Evolutionary conservation across 2,329 filamentous ascomycete genomes (phyloP).

Genomic region (Xylaria sp.): DNA sequence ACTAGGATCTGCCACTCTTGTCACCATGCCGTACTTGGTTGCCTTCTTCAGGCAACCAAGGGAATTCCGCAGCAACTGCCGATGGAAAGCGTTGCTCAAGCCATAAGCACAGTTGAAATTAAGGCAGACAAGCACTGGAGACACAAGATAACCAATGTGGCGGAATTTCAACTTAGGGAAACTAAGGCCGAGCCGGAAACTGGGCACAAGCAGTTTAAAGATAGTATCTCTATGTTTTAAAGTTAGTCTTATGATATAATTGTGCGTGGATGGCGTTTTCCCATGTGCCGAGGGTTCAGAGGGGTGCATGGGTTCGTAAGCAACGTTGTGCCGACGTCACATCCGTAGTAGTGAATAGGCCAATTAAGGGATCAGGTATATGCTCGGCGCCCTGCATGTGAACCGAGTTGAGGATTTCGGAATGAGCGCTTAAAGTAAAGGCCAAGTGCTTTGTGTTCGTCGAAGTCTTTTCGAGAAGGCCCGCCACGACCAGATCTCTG

Average conservation of each 20-base stretch:
- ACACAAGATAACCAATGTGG: slow-evolving; percentile 22
- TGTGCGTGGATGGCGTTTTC: background rate
- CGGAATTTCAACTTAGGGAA: background rate
- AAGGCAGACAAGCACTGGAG: slow-evolving; percentile 6
- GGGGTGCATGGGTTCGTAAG: background rate
- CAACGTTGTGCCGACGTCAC: slow-evolving; percentile 17
- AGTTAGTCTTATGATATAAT: background rate
- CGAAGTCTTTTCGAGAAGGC: background rate
- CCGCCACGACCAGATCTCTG: background rate
- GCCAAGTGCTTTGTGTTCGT: background rate
- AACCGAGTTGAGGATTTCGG: background rate
- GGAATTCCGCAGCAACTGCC: slow-evolving; percentile 6
- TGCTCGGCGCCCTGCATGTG: slow-evolving; percentile 16
- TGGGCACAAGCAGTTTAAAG: background rate
- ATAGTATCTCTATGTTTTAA: background rate
- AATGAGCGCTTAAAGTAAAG: background rate
- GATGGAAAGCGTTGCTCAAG: background rate
- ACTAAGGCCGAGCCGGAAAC: slow-evolving; percentile 5
- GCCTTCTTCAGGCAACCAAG: slow-evolving; percentile 21
- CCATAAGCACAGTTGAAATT: background rate
- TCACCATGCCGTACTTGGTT: background rate
- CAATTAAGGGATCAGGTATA: background rate
- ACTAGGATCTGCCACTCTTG: background rate
- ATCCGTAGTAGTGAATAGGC: slow-evolving; percentile 10
- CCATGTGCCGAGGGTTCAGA: background rate